phyloP scores from a whole-genome alignment of 2,329 filamentous ascomycete species.

The Phoma sp. region DNA sequence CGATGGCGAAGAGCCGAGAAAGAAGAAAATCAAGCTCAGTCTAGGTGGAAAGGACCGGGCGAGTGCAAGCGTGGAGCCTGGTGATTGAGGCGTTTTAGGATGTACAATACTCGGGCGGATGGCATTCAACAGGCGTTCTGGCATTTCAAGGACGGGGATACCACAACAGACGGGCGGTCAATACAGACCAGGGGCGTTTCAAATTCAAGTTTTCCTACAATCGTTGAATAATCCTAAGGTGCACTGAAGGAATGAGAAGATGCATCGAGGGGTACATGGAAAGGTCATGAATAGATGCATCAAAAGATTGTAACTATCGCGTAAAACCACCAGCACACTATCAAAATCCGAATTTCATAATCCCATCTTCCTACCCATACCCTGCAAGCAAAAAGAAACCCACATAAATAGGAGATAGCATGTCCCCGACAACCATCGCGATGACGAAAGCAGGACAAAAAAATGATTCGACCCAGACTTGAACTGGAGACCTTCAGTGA shows the following conservation, averaged over 20 bases:
- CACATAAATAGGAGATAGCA: too few relatives aligned
- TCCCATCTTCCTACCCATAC: too few relatives aligned
- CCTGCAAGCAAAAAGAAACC: too few relatives aligned
- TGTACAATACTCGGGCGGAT: conserved; percentile 5
- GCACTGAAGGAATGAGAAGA: not conserved
- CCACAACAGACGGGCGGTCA: conserved; percentile 17
- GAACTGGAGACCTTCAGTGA: conserved; percentile 21
- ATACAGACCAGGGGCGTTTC: conserved; percentile 13
- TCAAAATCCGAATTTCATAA: too few relatives aligned
- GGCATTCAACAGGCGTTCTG: conserved; percentile 17
- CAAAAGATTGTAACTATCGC: not conserved
- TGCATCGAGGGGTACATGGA: not conserved
- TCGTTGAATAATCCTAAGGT: not conserved
- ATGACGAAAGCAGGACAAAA: not conserved
- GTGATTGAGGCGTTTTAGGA: not conserved
- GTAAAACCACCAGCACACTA: too few relatives aligned
- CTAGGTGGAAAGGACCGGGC: conserved; percentile 25
- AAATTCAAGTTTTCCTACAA: not conserved
- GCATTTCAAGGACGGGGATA: conserved; percentile 17
- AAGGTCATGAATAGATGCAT: not conserved
- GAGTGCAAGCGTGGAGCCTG: conserved; percentile 17
- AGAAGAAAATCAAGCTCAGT: conserved; percentile 49
- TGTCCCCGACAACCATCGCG: too few relatives aligned
- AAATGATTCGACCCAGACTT: conserved; percentile 21
- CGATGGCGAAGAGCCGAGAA: conserved; percentile 40